Evolutionary conservation across 208 protist species (phyloP), one percentile per base, ranked within the genome.

Genomic region (Zelonia costaricensis): DNA sequence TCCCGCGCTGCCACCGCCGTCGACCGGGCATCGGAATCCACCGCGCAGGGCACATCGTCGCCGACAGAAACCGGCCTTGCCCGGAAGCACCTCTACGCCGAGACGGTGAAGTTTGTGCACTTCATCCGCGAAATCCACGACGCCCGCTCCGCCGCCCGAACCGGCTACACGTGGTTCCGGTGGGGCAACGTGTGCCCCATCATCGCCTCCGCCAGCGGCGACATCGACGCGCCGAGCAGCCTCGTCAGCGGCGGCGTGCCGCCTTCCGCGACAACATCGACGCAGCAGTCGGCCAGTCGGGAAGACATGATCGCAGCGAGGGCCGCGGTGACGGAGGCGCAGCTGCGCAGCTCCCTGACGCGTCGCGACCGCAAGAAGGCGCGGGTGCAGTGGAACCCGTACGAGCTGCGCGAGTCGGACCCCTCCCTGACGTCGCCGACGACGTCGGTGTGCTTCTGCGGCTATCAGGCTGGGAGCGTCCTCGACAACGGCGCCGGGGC

Each of bases 111-210:
- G 45, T 73, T 66, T 47, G 51, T 73, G 33, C 16, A 55, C 4
- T 22, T 47, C 18, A 66, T 73, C 36, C 66, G 48, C 25, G 49
- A 56, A 31, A 48, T 73, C 10, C 57, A 73, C 9, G 35, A 47
- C 5, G 51, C 22, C 0, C 56, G 66, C 1, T 27, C 47, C 1
- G 38, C 58, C 16, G 58, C 20, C 27, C 66, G 47, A 16, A 31
- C 30, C 2, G 35, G 51, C 42, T 66, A 55, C 66, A 53, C 52
- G 28, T 73, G 66, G 66, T 73, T 73, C 20, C 66, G 58, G n/a
- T 18, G 35, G 3, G 44, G 28, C n/a, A 36, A 27, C 0, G 1
- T 51, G 7, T 23, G 40, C 13, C 22, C 64, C 0, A 39, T 1
- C 8, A 47, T 12, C 36, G 16, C 8, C 51, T 39, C 3, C 48